Evolutionary conservation across 2,329 filamentous ascomycete species (phyloP).

Genomic region (Phaeoacremonium minimum): DNA sequence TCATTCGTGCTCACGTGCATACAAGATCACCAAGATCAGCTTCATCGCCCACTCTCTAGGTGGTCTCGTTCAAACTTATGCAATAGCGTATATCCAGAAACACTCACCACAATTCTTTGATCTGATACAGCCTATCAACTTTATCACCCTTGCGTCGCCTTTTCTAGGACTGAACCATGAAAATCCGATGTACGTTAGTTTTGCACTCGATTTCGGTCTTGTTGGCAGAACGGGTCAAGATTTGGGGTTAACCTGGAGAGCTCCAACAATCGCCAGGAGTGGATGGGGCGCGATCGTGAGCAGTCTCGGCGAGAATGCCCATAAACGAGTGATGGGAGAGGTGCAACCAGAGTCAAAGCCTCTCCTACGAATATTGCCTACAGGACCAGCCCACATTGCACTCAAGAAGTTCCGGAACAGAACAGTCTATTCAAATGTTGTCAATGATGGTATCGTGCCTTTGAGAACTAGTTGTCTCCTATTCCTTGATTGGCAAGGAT

Average conservation of each 20-base stretch:
- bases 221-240: constrained; percentile 96
- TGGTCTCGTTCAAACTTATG: constrained; percentile 87
- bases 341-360: constrained; percentile 80
- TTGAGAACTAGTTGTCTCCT: constrained; percentile 92
- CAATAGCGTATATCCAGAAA: constrained; percentile 93
- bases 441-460: constrained; percentile 96
- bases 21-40: constrained; percentile 89
- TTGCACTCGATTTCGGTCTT: constrained; percentile 91
- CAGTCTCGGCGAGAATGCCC: constrained; percentile 67
- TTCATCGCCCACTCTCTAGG: constrained; percentile 91
- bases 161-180: constrained; percentile 93
- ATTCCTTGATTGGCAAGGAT: constrained; percentile 92
- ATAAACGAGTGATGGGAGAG: constrained; percentile 55
- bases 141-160: constrained; percentile 81
- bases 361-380: constrained; percentile 81
- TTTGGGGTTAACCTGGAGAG: constrained; percentile 88
- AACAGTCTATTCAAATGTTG: constrained; percentile 93
- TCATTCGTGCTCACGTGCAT: constrained; percentile 48
- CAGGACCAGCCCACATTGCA: constrained; percentile 83
- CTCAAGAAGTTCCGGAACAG: constrained; percentile 84
- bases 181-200: constrained; percentile 95
- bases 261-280: constrained; percentile 77
- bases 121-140: constrained; percentile 81
- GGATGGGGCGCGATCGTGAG: constrained; percentile 87
- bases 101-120: constrained; percentile 90